Conservation (phyloP, 306 rosid genomes). For the Castanopsis chinensis region DNA sequence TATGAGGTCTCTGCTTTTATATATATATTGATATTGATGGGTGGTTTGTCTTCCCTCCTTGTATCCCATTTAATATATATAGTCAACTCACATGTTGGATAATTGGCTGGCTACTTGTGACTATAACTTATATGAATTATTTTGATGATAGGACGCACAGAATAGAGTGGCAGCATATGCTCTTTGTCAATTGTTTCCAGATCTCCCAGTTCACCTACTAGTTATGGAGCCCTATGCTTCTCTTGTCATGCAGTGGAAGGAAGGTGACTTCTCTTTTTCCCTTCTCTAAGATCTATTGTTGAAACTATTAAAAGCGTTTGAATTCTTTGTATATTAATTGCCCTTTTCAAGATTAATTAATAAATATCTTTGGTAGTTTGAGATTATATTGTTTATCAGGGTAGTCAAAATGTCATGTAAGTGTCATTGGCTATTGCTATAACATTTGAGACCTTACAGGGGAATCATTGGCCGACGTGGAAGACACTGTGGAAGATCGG, state of each 20-base stretch:
- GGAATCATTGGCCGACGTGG: slow-evolving; percentile 54
- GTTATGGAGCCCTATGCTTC: slow-evolving; percentile 76
- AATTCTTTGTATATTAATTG: neutral
- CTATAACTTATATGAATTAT: neutral
- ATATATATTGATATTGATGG: too few relatives aligned
- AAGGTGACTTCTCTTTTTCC: slow-evolving; percentile 38
- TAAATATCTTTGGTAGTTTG: neutral
- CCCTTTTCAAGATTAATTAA: neutral
- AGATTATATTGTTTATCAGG: neutral
- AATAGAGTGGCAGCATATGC: slow-evolving; percentile 94
- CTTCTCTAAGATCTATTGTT: neutral
- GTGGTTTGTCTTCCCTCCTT: neutral
- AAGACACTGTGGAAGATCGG: slow-evolving; percentile 72
- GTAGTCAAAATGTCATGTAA: slow-evolving; percentile 3
- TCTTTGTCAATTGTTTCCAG: slow-evolving; percentile 75
- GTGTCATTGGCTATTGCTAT: slow-evolving; percentile 5
- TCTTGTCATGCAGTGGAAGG: slow-evolving; percentile 71
- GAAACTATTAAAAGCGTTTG: neutral
- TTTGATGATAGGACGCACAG: slow-evolving; percentile 75
- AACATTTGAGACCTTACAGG: slow-evolving; percentile 49
- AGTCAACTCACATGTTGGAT: neutral
- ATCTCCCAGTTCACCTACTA: slow-evolving; percentile 74
- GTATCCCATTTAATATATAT: neutral
- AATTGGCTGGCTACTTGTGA: neutral
- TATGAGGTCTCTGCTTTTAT: too few relatives aligned